A percentile compares a stretch with the other conserved stretches of the same genome.
Conservation (phyloP, 129 eudicot genomes). For the Tagetes erecta region DNA sequence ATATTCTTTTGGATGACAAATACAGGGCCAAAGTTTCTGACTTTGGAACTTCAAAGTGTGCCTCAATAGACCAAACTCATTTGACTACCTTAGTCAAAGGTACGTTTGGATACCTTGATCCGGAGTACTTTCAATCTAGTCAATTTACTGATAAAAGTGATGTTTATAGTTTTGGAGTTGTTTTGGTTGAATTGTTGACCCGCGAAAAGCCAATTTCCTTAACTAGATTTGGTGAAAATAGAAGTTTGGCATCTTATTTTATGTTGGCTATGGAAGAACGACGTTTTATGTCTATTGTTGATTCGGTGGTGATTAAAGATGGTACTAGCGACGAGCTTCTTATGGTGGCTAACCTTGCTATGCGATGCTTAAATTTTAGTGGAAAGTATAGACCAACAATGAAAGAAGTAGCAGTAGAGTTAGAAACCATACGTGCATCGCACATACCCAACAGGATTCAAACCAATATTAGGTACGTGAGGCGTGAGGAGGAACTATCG, state of each 20-base stretch:
- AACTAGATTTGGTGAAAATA: too few relatives aligned
- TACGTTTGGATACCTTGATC: slow-evolving; percentile 21
- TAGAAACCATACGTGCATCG: too few relatives aligned
- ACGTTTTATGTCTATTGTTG: slow-evolving; percentile 21
- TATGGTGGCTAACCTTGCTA: not conserved
- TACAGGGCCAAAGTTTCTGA: slow-evolving; percentile 28
- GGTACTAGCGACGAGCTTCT: slow-evolving; percentile 5
- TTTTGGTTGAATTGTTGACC: too few relatives aligned
- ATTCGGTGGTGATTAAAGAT: slow-evolving; percentile 7
- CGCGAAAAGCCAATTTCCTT: too few relatives aligned
- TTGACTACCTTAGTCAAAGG: slow-evolving; percentile 27
- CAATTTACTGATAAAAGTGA: too few relatives aligned
- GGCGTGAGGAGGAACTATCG: not conserved
- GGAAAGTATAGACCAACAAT: too few relatives aligned
- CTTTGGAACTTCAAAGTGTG: slow-evolving; percentile 26
- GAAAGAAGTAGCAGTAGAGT: too few relatives aligned
- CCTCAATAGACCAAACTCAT: slow-evolving; percentile 26
- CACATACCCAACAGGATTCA: too few relatives aligned
- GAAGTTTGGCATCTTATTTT: slow-evolving; percentile 14
- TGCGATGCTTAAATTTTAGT: too few relatives aligned
- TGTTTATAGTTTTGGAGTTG: too few relatives aligned
- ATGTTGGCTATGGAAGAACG: slow-evolving; percentile 27
- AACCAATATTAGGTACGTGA: too few relatives aligned
- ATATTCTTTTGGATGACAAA: slow-evolving; percentile 20
- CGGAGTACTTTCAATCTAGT: not conserved